phyloP scores from a whole-genome alignment of 1,284 basidiomycete species.

The Singerocomus inundabilis region DNA sequence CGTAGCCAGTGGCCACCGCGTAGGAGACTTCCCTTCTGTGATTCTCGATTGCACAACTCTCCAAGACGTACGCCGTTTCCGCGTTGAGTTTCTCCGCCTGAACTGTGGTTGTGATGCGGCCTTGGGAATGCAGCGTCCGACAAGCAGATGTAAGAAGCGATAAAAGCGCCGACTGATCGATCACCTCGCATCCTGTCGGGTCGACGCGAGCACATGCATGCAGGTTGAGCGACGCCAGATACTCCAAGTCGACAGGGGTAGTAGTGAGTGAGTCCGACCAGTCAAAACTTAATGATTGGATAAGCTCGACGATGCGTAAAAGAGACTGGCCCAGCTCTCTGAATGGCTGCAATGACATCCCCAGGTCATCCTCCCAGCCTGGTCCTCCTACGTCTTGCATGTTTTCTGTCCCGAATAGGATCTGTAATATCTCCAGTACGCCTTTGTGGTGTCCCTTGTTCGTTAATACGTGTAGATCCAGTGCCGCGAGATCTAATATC shows the following conservation, averaged over 20 bases:
- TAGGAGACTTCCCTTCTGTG: conserved; percentile 78
- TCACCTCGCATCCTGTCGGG: conserved; percentile 75
- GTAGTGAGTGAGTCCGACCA: conserved; percentile 79
- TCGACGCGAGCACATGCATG: conserved; percentile 73
- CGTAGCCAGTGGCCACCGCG: conserved; percentile 69
- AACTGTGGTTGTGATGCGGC: conserved; percentile 58
- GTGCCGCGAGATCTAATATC: conserved; percentile 82
- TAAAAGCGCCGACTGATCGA: conserved; percentile 72
- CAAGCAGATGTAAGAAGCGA: conserved; percentile 62
- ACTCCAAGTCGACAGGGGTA: conserved; percentile 60
- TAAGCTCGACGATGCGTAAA: conserved; percentile 81
- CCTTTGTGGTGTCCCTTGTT: conserved; percentile 73
- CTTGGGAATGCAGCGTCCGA: conserved; percentile 64
- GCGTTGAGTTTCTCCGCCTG: conserved; percentile 68
- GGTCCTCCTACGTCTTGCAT: conserved; percentile 41
- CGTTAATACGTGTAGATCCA: conserved; percentile 88
- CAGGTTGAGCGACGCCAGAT: conserved; percentile 71
- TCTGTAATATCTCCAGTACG: conserved; percentile 67
- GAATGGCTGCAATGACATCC: conserved; percentile 49
- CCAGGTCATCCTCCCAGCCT: conserved; percentile 43
- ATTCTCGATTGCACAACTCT: conserved; percentile 84
- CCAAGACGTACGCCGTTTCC: conserved; percentile 76
- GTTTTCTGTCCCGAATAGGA: conserved; percentile 69
- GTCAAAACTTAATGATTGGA: conserved; percentile 83
- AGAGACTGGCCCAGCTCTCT: conserved; percentile 77